These are phyloP conservation scores for Phytophthora sojae DNA, from an alignment of 352 stramenopile genomes.

Conservation along the genomic window DNA sequence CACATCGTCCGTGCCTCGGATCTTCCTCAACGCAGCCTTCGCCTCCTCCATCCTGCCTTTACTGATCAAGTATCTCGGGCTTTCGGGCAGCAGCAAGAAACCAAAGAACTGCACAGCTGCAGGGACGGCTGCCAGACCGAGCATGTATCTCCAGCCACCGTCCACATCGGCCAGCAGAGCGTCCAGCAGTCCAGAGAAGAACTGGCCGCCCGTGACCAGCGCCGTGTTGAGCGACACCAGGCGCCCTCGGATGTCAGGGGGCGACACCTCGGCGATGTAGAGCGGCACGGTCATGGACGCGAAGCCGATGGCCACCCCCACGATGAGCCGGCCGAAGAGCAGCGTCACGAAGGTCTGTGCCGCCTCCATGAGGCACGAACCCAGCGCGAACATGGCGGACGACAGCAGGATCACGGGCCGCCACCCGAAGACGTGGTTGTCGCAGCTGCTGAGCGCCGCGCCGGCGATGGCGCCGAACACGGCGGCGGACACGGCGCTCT, in stretches of 20 bases:
- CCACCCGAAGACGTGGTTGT: constrained; percentile 65
- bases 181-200: constrained; percentile 74
- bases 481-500: constrained; percentile 76
- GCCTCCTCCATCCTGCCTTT: constrained; percentile 58
- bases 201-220: constrained; percentile 78
- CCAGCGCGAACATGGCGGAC: constrained; percentile 68
- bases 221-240: constrained; percentile 84
- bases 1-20: constrained; percentile 65
- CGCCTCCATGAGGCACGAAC: constrained; percentile 67
- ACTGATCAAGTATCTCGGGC: constrained; percentile 68
- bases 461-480: constrained; percentile 76
- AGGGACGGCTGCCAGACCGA: constrained; percentile 76
- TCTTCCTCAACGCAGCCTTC: constrained; percentile 48
- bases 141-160: constrained; percentile 85
- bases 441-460: constrained; percentile 65
- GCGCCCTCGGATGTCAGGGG: constrained; percentile 64
- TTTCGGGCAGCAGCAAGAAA: constrained; percentile 79
- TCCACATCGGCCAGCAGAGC: constrained; percentile 58
- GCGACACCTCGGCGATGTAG: constrained; percentile 84
- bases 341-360: constrained; percentile 56
- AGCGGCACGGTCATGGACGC: constrained; percentile 85
- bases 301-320: constrained; percentile 74
- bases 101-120: constrained; percentile 72
- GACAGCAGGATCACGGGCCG: constrained; percentile 73
- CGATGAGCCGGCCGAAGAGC: constrained; percentile 62